These are phyloP conservation scores for Ensete glaucum DNA, from an alignment of 176 grass and related monocot genomes.

Conservation along the genomic window DNA sequence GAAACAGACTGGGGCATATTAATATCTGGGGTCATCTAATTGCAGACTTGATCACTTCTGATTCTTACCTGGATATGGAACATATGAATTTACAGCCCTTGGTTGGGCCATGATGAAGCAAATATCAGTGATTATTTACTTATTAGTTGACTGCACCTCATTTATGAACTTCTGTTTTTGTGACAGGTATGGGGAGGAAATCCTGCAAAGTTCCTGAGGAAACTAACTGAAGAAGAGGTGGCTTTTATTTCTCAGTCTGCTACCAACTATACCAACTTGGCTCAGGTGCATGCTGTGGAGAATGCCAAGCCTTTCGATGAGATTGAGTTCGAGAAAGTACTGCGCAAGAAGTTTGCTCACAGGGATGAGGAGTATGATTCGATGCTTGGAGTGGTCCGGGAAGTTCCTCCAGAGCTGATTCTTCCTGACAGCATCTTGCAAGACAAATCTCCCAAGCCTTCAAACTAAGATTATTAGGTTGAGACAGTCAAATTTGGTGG, in stretches of 20 bases:
- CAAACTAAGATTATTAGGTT: conserved; percentile 20
- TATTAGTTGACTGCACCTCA: not conserved
- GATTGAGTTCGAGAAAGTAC: conserved; percentile 77
- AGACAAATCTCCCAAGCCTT: conserved; percentile 41
- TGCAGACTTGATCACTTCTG: too few species aligned
- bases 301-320: conserved; percentile 70
- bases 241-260: conserved; percentile 63
- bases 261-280: conserved; percentile 64
- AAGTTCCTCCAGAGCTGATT: conserved; percentile 61
- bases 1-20: too few species aligned
- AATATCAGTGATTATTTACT: too few species aligned
- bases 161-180: not conserved
- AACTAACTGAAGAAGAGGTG: conserved; percentile 85
- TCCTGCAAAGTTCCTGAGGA: conserved; percentile 91
- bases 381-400: conserved; percentile 68
- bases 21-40: too few species aligned
- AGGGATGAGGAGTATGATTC: conserved; percentile 80
- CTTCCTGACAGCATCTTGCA: conserved; percentile 65
- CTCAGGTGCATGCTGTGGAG: conserved; percentile 74
- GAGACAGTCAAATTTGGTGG: conserved; percentile 21
- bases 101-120: too few species aligned
- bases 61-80: too few species aligned
- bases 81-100: too few species aligned
- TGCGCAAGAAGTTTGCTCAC: conserved; percentile 71
- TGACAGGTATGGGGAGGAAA: conserved; percentile 82